Conservation (phyloP, 2,329 filamentous ascomycete species). For the Colletotrichum abscissum region DNA sequence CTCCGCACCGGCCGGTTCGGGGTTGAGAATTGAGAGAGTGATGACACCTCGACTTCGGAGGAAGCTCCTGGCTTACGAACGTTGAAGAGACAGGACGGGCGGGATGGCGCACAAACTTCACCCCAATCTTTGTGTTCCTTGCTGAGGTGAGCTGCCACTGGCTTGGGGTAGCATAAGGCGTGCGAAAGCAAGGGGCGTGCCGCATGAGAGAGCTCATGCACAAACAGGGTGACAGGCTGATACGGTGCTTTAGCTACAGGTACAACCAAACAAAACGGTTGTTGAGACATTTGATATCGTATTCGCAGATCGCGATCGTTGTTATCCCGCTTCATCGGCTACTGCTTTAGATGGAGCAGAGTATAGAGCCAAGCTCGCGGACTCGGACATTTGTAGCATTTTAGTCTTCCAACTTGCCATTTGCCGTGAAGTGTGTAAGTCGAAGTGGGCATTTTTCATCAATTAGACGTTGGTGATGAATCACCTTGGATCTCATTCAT, state of each 20-base stretch:
- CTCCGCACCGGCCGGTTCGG: conserved; percentile 23
- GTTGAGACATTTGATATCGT: conserved; percentile 2
- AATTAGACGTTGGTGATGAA: neutral
- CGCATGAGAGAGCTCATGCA: conserved; percentile 1
- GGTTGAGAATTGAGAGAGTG: conserved; percentile 12
- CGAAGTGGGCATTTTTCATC: neutral
- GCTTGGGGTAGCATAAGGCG: neutral
- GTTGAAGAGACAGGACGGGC: neutral
- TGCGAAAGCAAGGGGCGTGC: conserved; percentile 9
- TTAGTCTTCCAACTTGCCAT: neutral
- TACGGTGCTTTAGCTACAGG: neutral
- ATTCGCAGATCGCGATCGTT: conserved; percentile 13
- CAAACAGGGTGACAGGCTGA: neutral
- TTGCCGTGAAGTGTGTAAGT: neutral
- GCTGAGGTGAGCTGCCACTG: neutral
- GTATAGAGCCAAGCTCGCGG: neutral
- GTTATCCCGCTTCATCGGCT: neutral
- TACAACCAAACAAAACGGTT: neutral
- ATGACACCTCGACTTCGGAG: conserved; percentile 37
- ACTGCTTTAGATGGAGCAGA: neutral
- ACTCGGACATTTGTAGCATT: neutral
- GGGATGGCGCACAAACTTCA: neutral
- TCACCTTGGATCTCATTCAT: neutral
- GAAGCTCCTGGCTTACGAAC: neutral
- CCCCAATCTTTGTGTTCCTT: neutral